Evolutionary conservation across 2,329 filamentous ascomycete species (phyloP), one percentile per base, ranked within the genome.

Genomic region (Aspergillus sp.): DNA sequence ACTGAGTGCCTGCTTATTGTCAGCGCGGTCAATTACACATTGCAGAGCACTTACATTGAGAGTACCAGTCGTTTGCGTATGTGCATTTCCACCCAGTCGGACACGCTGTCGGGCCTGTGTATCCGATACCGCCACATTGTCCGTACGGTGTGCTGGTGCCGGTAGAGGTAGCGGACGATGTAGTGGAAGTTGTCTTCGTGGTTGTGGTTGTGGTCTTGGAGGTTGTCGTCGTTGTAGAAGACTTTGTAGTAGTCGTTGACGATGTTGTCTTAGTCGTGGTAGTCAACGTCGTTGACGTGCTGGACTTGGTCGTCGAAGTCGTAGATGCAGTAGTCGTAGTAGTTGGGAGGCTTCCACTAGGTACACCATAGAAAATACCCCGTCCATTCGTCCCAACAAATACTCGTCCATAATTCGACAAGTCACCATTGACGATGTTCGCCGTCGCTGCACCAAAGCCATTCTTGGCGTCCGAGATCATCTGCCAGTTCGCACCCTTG

Each of bases 321-420:
- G 47, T 48, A 3, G 26, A 47, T 7, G 44, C 20, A 3, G 60
- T 60, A 13, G 57, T 56, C 7, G 63, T 65, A 4, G 58, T 47
- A 30, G 58, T 22, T n/a, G 64, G 63, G 11, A 63, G 26, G 22
- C 49, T 52, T 1, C 63, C 65, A 47, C 56, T 60, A 9, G 35
- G 56, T 30, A 45, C 49, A 6, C 65, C 65, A 50, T 68, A 68
- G 49, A 67, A 70, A 8, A 70, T 64, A 3, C 67, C 67, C 19
- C 67, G 55, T 20, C 67, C 67, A 53, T 70, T 70, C 0, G 67
- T 70, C 0, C 67, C 67, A 2, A 70, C 64, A 45, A 64, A 69
- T 0, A 70, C 67, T 11, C 58, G 56, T 0, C 67, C 67, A 47
- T 65, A 62, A 4, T 51, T 64, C n/a, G 47, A 50, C 55, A 63